Percentiles rank a stretch among this genome's conserved stretches.
phyloP scores from a whole-genome alignment of 371 early-diverging fungal genomes.

The Lichtheimia corymbifera region DNA sequence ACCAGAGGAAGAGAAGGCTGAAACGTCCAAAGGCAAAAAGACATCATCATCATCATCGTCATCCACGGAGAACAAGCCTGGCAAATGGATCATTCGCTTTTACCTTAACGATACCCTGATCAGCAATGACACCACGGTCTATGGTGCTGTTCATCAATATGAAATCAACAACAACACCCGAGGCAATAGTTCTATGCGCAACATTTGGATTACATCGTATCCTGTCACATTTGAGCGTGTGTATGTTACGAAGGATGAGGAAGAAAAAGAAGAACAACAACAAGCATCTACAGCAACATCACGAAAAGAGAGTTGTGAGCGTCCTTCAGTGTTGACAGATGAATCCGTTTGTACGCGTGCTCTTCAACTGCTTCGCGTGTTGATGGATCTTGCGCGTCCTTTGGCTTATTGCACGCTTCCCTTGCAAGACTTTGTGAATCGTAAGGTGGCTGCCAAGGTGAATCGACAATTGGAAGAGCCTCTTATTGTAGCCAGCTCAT shows the following conservation, averaged over 20 bases:
- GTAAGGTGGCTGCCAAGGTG: slow-evolving; percentile 81
- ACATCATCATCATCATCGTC: neutral
- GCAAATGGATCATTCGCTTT: slow-evolving; percentile 59
- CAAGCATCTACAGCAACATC: slow-evolving; percentile 13
- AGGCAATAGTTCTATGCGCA: slow-evolving; percentile 25
- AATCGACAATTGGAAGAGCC: slow-evolving; percentile 87
- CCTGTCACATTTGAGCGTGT: slow-evolving; percentile 54
- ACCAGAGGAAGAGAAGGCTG: neutral
- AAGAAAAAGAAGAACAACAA: slow-evolving; percentile 8
- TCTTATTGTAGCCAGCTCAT: slow-evolving; percentile 80
- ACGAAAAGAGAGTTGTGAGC: slow-evolving; percentile 4
- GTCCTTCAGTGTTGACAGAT: slow-evolving; percentile 22
- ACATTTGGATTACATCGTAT: slow-evolving; percentile 52
- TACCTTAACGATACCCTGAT: slow-evolving; percentile 50
- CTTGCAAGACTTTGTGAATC: slow-evolving; percentile 69
- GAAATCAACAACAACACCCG: slow-evolving; percentile 26
- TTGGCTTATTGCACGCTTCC: slow-evolving; percentile 31
- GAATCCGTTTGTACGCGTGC: slow-evolving; percentile 43
- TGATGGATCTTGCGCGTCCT: slow-evolving; percentile 19
- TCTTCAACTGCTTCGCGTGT: slow-evolving; percentile 54
- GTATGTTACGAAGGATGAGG: slow-evolving; percentile 23
- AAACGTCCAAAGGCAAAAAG: slow-evolving; percentile 1
- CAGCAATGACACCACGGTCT: slow-evolving; percentile 59
- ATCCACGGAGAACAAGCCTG: neutral
- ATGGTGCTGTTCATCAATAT: slow-evolving; percentile 62